A percentile compares a stretch with the other conserved stretches of the same genome.
phyloP scores from a whole-genome alignment of 1,284 basidiomycete genomes.

The Erythrobasidium hasegawianum region DNA sequence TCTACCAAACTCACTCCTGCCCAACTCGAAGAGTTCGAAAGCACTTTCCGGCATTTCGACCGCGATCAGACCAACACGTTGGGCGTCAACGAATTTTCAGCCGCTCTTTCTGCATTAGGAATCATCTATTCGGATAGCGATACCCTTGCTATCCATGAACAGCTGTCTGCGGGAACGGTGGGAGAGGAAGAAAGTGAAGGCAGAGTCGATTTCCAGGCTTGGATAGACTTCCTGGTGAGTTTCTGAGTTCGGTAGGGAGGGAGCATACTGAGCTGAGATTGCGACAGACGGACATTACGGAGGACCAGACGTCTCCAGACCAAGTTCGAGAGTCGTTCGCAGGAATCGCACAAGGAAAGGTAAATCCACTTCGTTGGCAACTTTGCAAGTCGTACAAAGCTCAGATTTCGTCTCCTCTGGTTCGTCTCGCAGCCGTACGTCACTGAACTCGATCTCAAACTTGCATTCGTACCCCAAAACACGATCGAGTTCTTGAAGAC shows the following conservation, averaged over 20 bases:
- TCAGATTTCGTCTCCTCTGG: too few relatives aligned
- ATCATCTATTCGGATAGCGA: conserved; percentile 52
- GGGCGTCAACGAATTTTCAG: conserved; percentile 77
- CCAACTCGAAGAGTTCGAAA: conserved; percentile 94
- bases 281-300: conserved; percentile 80
- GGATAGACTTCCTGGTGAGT: conserved; percentile 82
- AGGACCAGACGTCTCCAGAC: conserved; percentile 89
- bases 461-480: conserved; percentile 74
- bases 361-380: conserved; percentile 48
- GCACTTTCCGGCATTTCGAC: conserved; percentile 96
- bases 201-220: conserved; percentile 86
- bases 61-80: conserved; percentile 86
- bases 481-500: conserved; percentile 72
- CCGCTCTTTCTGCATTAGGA: conserved; percentile 87
- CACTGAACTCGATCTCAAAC: conserved; percentile 84
- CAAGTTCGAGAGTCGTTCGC: conserved; percentile 92
- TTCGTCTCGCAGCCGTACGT: conserved; percentile 66
- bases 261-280: not conserved
- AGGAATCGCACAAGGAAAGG: conserved; percentile 85
- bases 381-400: conserved; percentile 14
- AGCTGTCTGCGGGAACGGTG: conserved; percentile 63
- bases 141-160: conserved; percentile 1
- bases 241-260: not conserved
- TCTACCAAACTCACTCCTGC: conserved; percentile 91
- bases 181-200: conserved; percentile 60